A percentile compares a stretch with the other conserved stretches of the same genome.
Evolutionary conservation across 805 yeast species (phyloP).

Genomic region (Komagataella ulmi): DNA sequence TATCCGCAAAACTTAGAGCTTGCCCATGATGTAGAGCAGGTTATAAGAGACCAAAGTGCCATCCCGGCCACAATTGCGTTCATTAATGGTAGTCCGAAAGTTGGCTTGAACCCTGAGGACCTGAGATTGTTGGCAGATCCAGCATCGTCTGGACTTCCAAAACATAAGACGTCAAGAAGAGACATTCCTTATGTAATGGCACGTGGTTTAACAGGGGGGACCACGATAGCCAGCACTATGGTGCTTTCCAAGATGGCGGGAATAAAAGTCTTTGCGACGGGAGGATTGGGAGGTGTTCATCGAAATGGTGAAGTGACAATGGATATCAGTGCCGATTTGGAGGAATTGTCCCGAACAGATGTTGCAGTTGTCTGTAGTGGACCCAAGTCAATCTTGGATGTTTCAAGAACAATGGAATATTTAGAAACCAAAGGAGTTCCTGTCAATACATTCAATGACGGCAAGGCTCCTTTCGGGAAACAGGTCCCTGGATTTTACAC

Average conservation of each 20-base stretch:
- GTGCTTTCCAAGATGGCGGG: conserved; percentile 65
- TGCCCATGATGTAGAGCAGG: conserved; percentile 56
- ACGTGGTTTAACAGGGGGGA: conserved; percentile 59
- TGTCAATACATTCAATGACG: conserved; percentile 43
- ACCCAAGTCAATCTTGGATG: conserved; percentile 76
- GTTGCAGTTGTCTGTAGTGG: conserved; percentile 91
- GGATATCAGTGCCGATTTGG: conserved; percentile 82
- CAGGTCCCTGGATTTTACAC: conserved; percentile 75
- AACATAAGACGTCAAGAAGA: conserved; percentile 60
- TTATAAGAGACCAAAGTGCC: conserved; percentile 49
- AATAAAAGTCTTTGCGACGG: conserved; percentile 79
- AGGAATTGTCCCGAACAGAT: conserved; percentile 71
- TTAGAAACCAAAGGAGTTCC: conserved; percentile 86
- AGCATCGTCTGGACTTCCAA: conserved; percentile 11
- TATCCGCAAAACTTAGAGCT: conserved; percentile 61
- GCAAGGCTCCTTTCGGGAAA: conserved; percentile 7
- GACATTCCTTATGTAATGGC: conserved; percentile 69
- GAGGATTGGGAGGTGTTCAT: conserved; percentile 90
- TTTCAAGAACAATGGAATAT: conserved; percentile 70
- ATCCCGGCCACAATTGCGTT: conserved; percentile 83
- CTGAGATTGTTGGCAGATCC: conserved; percentile 34
- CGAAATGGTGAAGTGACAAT: conserved; percentile 60
- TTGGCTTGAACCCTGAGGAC: conserved; percentile 43
- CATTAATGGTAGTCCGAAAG: conserved; percentile 53
- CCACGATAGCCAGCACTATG: conserved; percentile 86